These are phyloP conservation scores for Naganishia liquefaciens DNA, from an alignment of 1,284 basidiomycete genomes.

Conservation along the genomic window DNA sequence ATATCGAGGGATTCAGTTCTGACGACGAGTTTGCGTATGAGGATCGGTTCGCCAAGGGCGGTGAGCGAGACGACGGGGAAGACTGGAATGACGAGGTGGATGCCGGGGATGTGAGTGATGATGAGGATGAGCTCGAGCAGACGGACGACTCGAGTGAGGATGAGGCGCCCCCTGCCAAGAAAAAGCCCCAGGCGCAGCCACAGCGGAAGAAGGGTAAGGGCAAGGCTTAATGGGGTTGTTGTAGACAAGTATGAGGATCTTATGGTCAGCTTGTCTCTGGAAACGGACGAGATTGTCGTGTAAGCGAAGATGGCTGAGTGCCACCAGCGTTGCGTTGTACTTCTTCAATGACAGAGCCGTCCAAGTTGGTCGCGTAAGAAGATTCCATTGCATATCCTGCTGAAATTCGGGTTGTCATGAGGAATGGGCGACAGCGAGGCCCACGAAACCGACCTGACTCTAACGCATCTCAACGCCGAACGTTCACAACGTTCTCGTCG, in stretches of 20 bases:
- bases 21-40: slow-evolving; percentile 55
- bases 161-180: slow-evolving; percentile 28
- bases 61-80: slow-evolving; percentile 41
- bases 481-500: too few relatives aligned
- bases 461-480: too few relatives aligned
- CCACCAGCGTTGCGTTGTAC: too few relatives aligned
- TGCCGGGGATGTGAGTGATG: slow-evolving; percentile 62
- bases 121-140: slow-evolving; percentile 55
- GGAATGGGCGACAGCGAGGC: too few relatives aligned
- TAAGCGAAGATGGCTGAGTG: too few relatives aligned
- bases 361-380: too few relatives aligned
- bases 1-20: slow-evolving; percentile 51
- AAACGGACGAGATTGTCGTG: too few relatives aligned
- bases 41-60: slow-evolving; percentile 45
- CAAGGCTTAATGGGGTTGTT: not conserved
- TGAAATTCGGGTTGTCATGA: too few relatives aligned
- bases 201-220: slow-evolving; percentile 30
- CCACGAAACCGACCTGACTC: too few relatives aligned
- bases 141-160: slow-evolving; percentile 43
- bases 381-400: too few relatives aligned
- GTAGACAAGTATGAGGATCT: not conserved
- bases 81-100: slow-evolving; percentile 60
- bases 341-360: too few relatives aligned
- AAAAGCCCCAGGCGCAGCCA: not conserved
- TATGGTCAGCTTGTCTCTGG: too few relatives aligned